Base-by-base conservation (phyloP, 331 rosid species). In the Telfairia occidentalis region DNA sequence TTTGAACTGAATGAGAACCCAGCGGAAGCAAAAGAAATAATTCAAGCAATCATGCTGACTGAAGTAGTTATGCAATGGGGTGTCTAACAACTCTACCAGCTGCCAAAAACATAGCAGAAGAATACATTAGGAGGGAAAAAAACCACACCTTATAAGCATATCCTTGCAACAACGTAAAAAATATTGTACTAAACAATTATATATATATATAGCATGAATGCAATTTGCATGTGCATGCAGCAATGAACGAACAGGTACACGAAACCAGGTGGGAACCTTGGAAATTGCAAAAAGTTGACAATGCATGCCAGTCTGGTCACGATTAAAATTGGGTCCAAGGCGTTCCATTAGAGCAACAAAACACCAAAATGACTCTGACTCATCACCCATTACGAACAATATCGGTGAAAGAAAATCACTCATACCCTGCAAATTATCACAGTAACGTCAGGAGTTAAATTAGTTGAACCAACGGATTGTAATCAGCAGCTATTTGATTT, bases 291-390 rank as follows among this genome's bases (percentile, higher is more conserved):
- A 95, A 53, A 95, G 97, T 83, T 95, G 99, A 76, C 97, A 90
- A 82, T 95, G 99, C 99, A 95, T 95, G 85, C 99, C 99, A 57
- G 87, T 95, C 83, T 95, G 99, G 82, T 95, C 97, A 48, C 97
- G 99, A 78, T 95, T 95, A 79, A 95, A 95, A 85, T 95, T 95
- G 66, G 99, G 97, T 78, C 99, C 99, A 21, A 95, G 92, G 46
- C 97, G 96, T 77, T 88, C 96, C 99, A 95, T 87, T 69, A 95
- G 82, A n/a, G 92, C 88, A 79, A 86, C 97, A 82, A 95, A 95
- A 84, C 97, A 95, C 99, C 99, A 95, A 86, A 95, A 95, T 66
- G 99, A 85, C 77, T 90, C 93, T 2, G 99, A 87, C 73, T 95
- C 99, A 85, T 92, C 93, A 58, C 71, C 90, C 93, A 87, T 82